phyloP scores from a whole-genome alignment of 1,284 basidiomycete genomes.

The Trichosporon coremiiforme region DNA sequence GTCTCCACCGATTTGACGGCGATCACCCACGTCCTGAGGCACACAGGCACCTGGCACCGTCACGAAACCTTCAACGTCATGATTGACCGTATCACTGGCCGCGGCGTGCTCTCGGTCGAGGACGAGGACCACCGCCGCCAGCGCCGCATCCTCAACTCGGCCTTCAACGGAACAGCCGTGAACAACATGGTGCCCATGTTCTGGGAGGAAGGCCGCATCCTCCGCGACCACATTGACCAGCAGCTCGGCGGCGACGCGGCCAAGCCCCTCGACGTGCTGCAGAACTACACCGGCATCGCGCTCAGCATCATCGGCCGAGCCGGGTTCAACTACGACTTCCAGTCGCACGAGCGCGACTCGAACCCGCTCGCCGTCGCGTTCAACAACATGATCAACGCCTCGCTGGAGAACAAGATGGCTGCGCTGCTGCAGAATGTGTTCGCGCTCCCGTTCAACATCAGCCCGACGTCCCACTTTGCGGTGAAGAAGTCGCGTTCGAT shows the following conservation, averaged over 20 bases:
- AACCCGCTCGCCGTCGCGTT: constrained; percentile 64
- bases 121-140: constrained; percentile 62
- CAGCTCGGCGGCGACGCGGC: constrained; percentile 30
- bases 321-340: constrained; percentile 68
- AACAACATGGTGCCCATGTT: constrained; percentile 64
- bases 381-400: constrained; percentile 61
- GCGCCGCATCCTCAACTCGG: constrained; percentile 58
- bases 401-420: constrained; percentile 42
- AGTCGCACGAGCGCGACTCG: constrained; percentile 54
- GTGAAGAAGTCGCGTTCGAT: constrained; percentile 1
- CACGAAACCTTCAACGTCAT: constrained; percentile 65
- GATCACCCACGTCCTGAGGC: constrained; percentile 64
- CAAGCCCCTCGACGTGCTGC: constrained; percentile 62
- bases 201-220: constrained; percentile 64
- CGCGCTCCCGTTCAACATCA: constrained; percentile 20
- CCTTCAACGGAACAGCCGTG: constrained; percentile 54
- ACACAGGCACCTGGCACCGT: constrained; percentile 68
- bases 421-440: constrained; percentile 30
- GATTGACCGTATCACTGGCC: constrained; percentile 57
- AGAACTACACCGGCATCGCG: constrained; percentile 66
- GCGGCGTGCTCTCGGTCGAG: constrained; percentile 54
- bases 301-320: constrained; percentile 73
- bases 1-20: constrained; percentile 66
- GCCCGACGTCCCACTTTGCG: background rate
- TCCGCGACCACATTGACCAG: constrained; percentile 48